Evolutionary conservation across 2,329 filamentous ascomycete species (phyloP).

Genomic region (Apiospora phragmitis): DNA sequence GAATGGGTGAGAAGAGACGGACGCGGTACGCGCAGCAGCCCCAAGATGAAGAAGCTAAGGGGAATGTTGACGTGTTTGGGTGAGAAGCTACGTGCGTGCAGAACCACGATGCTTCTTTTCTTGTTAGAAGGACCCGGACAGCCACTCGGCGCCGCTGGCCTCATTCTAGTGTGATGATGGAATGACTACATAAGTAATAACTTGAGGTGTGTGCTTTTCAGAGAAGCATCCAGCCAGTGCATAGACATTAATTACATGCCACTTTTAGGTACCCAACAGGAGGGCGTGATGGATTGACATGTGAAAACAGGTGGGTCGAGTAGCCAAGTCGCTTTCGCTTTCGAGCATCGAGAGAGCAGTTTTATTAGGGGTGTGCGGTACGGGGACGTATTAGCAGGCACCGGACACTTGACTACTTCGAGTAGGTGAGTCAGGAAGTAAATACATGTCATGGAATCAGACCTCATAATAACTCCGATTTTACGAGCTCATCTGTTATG

Average conservation of each 20-base stretch:
- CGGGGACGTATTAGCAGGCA: neutral
- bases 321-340: neutral
- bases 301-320: neutral
- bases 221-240: neutral
- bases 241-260: neutral
- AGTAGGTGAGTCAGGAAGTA: neutral
- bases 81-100: neutral
- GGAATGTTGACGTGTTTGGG: neutral
- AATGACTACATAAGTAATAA: neutral
- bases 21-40: neutral
- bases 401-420: neutral
- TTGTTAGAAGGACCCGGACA: neutral
- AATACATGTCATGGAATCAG: no score
- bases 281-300: neutral
- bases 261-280: neutral
- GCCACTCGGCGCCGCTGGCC: neutral
- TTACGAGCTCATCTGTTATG: neutral
- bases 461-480: neutral
- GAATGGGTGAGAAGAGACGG: neutral
- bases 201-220: neutral
- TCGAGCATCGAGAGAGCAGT: neutral
- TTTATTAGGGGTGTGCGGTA: neutral
- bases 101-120: neutral
- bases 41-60: neutral
- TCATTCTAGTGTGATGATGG: constrained; percentile 4